Percentiles rank a stretch among this genome's conserved stretches.
Conservation (phyloP, 495 filamentous ascomycete species). For the Collariella sp. region DNA sequence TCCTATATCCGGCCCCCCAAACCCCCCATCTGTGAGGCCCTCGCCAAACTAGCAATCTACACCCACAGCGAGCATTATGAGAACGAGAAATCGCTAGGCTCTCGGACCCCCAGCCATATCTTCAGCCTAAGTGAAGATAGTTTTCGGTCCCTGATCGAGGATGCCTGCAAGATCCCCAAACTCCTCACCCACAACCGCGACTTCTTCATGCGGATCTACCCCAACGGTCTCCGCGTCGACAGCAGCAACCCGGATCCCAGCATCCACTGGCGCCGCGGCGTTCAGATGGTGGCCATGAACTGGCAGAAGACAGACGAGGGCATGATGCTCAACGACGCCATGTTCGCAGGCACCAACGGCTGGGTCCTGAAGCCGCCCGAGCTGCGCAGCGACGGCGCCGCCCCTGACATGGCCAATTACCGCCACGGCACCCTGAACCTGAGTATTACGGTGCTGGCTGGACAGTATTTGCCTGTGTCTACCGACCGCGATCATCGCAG, state of each 20-base stretch:
- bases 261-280: slow-evolving; percentile 76
- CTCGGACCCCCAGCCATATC: slow-evolving; percentile 65
- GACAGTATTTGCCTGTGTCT: slow-evolving; percentile 35
- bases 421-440: slow-evolving; percentile 31
- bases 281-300: slow-evolving; percentile 90
- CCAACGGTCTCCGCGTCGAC: slow-evolving; percentile 65
- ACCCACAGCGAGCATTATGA: slow-evolving; percentile 75
- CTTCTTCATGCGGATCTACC: slow-evolving; percentile 86
- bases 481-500: slow-evolving; percentile 6
- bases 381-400: slow-evolving; percentile 22
- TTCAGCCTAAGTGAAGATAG: slow-evolving; percentile 76
- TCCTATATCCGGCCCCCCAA: slow-evolving; percentile 40
- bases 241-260: slow-evolving; percentile 83
- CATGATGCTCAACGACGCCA: slow-evolving; percentile 91
- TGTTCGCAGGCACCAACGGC: slow-evolving; percentile 77
- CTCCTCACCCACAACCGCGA: slow-evolving; percentile 73
- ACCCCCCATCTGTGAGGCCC: slow-evolving; percentile 53
- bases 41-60: slow-evolving; percentile 73
- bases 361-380: slow-evolving; percentile 80
- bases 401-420: slow-evolving; percentile 12
- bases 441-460: slow-evolving; percentile 37
- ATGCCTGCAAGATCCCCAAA: slow-evolving; percentile 32
- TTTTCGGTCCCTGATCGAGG: slow-evolving; percentile 51
- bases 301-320: slow-evolving; percentile 86
- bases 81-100: slow-evolving; percentile 44